Percentiles rank a stretch among this genome's conserved stretches.
phyloP scores from a whole-genome alignment of 768 basidiomycete species.

The Suillus sp. region DNA sequence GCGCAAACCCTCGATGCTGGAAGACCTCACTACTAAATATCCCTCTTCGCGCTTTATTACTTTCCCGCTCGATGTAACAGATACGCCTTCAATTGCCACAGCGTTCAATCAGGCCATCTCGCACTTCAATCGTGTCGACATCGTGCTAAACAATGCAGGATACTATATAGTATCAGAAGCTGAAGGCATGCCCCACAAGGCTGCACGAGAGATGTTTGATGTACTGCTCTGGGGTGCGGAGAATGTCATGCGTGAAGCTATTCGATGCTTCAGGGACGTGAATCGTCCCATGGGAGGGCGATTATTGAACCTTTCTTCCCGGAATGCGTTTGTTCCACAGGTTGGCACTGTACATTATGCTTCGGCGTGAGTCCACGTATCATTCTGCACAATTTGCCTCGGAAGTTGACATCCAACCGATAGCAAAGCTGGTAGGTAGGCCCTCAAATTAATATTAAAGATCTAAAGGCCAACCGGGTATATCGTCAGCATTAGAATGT shows the following conservation, averaged over 20 bases:
- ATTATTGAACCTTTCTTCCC: constrained; percentile 37
- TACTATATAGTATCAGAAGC: constrained; percentile 51
- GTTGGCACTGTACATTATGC: constrained; percentile 27
- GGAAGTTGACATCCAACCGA: constrained; percentile 14
- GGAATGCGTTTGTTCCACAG: constrained; percentile 26
- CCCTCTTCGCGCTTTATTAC: constrained; percentile 37
- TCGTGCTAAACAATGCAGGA: constrained; percentile 49
- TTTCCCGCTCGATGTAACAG: constrained; percentile 45
- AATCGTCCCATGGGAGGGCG: constrained; percentile 39
- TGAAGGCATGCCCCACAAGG: constrained; percentile 81
- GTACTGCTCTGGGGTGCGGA: constrained; percentile 36
- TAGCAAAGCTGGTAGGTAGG: constrained; percentile 25
- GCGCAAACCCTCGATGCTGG: constrained; percentile 40
- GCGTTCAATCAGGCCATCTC: constrained; percentile 39
- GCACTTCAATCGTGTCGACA: constrained; percentile 43
- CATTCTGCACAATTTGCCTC: not conserved
- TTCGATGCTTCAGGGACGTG: constrained; percentile 38
- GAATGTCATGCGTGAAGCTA: constrained; percentile 35
- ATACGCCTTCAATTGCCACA: constrained; percentile 31
- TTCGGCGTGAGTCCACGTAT: constrained; percentile 27
- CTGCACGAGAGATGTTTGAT: constrained; percentile 62
- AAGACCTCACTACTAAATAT: constrained; percentile 33
- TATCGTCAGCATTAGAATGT: constrained; percentile 33
- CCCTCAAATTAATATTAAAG: not conserved
- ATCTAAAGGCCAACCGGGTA: constrained; percentile 1